Evolutionary conservation across 2,329 filamentous ascomycete genomes (phyloP), one percentile per base, ranked within the genome.

Genomic region (Talaromyces marneffei): DNA sequence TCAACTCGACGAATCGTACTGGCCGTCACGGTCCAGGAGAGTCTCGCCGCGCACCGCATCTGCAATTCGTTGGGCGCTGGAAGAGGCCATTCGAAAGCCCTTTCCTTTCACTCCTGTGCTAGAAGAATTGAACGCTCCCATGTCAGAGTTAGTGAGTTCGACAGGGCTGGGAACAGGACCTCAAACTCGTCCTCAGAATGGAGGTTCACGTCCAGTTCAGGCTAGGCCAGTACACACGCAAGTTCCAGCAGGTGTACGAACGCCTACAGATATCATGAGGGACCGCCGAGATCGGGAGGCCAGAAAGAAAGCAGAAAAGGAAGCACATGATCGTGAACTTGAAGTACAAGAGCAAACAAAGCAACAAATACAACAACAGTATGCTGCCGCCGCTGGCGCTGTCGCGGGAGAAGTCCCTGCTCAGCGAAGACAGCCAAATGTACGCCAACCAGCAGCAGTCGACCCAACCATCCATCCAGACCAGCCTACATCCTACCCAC

Each of bases 221-320:
- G 79, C 82, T 14, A 80, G 82, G n/a, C 80, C 82, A 18, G 80
- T 83, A 27, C 74, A 79, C 23, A 77, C 78, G 65, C 75, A 55
- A 39, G 59, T 59, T 46, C 76, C 64, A 79, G 75, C 62, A 87
- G 62, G 89, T 27, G 89, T 97, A 63, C 85, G 88, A 67, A 92
- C 92, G 37, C 93, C 93, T 16, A 87, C 89, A 66, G 89, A 93
- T 78, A 93, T 97, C 69, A 96, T 97, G 92, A 87, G 90, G 75
- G 87, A 92, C 72, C 87, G 92, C 61, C 83, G 85, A 60, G 89
- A 90, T 66, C 84, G 92, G 64, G 91, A 95, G 74, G 85, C 88
- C 27, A 80, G 87, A 62, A 83, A 85, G 65, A 83, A 84, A 67
- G 87, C 87, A 48, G 87, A 90, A 71, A 83, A 83, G 46, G 87